Evolutionary conservation across 176 grass and related monocot species (phyloP), one percentile per base, ranked within the genome.

Genomic region (Oryza rufipogon): DNA sequence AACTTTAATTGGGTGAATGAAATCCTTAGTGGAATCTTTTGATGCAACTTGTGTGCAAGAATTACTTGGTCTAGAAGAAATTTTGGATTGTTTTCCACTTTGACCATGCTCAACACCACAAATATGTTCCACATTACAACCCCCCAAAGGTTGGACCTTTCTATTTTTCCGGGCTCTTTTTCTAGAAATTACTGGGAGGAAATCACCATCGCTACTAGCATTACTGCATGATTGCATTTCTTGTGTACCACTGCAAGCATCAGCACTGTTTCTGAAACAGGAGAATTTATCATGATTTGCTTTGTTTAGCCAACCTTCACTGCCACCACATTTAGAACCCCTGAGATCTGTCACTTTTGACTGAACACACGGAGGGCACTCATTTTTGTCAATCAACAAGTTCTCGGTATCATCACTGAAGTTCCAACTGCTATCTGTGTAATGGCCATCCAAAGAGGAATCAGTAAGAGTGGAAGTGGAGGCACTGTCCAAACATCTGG

Each of bases 401-500:
- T 25, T 74, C n/a, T 70, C 81, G 51, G 60, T 41, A 68, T 78
- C 56, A 82, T 88, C 71, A 73, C 36, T 73, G 38, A 61, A 77
- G 14, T 73, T 88, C 46, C 67, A 79, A 82, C 67, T 71, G n/a
- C 28, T 73, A 19, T 71, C 85, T 63, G 54, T 71, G 34, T 85
- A 81, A 75, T 73, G 80, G 52, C 25, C 46, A 78, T 82, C 73
- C 16, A 67, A 54, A 46, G 75, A 80, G 48, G 88, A 85, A 77
- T 76, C 73, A 36, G 66, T 17, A 68, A 41, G 20, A 44, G 20
- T 63, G 60, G 30, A 30, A 75, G 60, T 47, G 61, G 80, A 81
- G 51, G 56, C 65, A 78, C n/a, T 87, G 70, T 82, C 72, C 61
- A 73, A 70, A 54, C 39, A 68, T 39, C 11, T 33, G 70, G 73